Percentiles rank a stretch among this genome's conserved stretches.
Evolutionary conservation across 1,139 yeast species (phyloP).

Genomic region (Magnusiomyces fungicola): DNA sequence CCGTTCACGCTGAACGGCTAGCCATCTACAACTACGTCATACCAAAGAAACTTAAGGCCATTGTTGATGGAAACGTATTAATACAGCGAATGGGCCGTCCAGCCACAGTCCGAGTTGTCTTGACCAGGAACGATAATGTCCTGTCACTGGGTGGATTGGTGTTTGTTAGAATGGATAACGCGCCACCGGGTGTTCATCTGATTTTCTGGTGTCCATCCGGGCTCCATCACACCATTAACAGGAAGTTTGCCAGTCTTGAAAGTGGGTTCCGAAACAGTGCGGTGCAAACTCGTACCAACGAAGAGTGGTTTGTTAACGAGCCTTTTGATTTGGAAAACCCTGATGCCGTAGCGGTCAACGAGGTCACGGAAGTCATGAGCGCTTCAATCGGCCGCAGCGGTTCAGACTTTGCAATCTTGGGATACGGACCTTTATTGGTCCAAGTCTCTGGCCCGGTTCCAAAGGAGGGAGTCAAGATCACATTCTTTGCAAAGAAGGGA

Average conservation of each 20-base stretch:
- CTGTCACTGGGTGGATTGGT: slow-evolving; percentile 56
- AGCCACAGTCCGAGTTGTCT: not conserved
- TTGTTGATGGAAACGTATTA: slow-evolving; percentile 34
- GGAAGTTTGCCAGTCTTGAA: slow-evolving; percentile 29
- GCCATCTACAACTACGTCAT: slow-evolving; percentile 34
- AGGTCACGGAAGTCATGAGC: slow-evolving; percentile 3
- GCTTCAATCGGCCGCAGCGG: slow-evolving; percentile 10
- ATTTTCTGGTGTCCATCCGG: slow-evolving; percentile 18
- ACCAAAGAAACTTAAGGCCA: slow-evolving; percentile 32
- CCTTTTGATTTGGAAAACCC: slow-evolving; percentile 8
- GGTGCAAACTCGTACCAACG: slow-evolving; percentile 7
- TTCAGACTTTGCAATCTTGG: slow-evolving; percentile 13
- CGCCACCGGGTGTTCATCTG: slow-evolving; percentile 19
- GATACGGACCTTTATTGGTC: slow-evolving; percentile 42
- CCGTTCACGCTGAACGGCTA: slow-evolving; percentile 36
- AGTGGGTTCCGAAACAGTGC: slow-evolving; percentile 26
- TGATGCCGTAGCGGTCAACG: not conserved
- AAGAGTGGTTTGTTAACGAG: slow-evolving; percentile 14
- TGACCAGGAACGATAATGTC: slow-evolving; percentile 39
- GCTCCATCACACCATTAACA: slow-evolving; percentile 24
- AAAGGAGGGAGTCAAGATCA: slow-evolving; percentile 34
- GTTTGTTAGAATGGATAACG: slow-evolving; percentile 40
- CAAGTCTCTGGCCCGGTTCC: slow-evolving; percentile 54
- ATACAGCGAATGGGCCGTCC: slow-evolving; percentile 5
- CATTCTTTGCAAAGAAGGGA: slow-evolving; percentile 45